Evolutionary conservation across 1,284 basidiomycete species (phyloP).

Genomic region (Ceratobasidium theobromae): DNA sequence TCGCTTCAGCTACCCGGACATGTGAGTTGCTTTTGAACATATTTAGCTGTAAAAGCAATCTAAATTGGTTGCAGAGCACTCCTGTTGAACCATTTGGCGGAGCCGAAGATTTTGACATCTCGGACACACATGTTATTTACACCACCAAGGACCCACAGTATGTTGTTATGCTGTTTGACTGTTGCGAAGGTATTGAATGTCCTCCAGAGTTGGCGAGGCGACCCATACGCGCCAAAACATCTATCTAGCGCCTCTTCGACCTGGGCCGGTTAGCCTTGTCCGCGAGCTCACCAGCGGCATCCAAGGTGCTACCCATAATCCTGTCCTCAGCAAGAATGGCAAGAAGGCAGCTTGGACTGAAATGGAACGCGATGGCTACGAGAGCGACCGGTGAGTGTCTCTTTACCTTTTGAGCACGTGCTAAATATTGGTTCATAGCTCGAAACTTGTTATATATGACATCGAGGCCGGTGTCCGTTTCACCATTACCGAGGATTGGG

Average conservation of each 20-base stretch:
- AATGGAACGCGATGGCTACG: slow-evolving; percentile 82
- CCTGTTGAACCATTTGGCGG: slow-evolving; percentile 85
- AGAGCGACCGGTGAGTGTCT: slow-evolving; percentile 64
- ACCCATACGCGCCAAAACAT: slow-evolving; percentile 49
- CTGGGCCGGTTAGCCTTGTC: slow-evolving; percentile 54
- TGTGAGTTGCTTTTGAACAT: slow-evolving; percentile 48
- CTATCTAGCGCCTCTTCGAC: slow-evolving; percentile 47
- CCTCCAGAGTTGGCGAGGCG: slow-evolving; percentile 37
- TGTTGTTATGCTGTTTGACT: slow-evolving; percentile 34
- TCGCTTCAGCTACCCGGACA: slow-evolving; percentile 67
- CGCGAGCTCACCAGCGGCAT: slow-evolving; percentile 74
- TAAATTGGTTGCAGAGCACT: slow-evolving; percentile 50
- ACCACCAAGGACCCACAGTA: slow-evolving; percentile 81
- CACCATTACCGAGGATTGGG: slow-evolving; percentile 78
- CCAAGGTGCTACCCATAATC: slow-evolving; percentile 76
- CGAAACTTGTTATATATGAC: slow-evolving; percentile 78
- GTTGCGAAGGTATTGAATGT: background rate
- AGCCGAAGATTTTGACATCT: slow-evolving; percentile 75
- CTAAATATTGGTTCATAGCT: slow-evolving; percentile 46
- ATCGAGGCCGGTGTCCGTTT: slow-evolving; percentile 64
- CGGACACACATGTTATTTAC: slow-evolving; percentile 68
- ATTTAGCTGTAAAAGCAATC: slow-evolving; percentile 37
- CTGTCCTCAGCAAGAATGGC: slow-evolving; percentile 64
- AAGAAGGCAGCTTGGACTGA: slow-evolving; percentile 84
- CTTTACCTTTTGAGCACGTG: background rate